Base-by-base conservation (phyloP, 345 rosid species). In the Schrenkiella parvula region DNA sequence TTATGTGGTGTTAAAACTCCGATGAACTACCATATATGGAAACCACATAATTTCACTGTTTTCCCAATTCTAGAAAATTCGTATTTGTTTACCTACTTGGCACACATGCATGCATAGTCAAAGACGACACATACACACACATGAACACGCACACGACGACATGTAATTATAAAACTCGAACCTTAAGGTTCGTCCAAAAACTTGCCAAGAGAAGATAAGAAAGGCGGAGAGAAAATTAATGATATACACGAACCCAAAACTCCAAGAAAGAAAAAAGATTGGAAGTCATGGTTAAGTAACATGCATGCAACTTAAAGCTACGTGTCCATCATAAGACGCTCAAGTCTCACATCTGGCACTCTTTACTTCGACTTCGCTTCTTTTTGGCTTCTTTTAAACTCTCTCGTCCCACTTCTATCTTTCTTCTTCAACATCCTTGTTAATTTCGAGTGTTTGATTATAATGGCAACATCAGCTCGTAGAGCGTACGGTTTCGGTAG, bases 381-480 rank as follows among this genome's bases (percentile, higher is more conserved):
- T 11, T 59, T 66, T 74, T 74, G 68, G 70, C 53, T 62, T 76
- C 74, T 46, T 78, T 72, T 66, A 66, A 78, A 52, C 38, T 61
- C 62, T 46, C 65, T 68, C 51, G 42, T 53, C 6, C 17, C 22
- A 34, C 26, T 19, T 56, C 57, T 43, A 42, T 43, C 54, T 32
- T 12, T 69, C 43, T 35, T 60, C 59, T n/a, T 52, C 59, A 62
- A 47, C 12, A 14, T 47, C 17, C 8, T 42, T 37, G 44, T 60
- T 35, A 15, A 70, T 47, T 25, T 8, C 1, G 8, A 50, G 55
- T 64, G 39, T 54, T 57, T 53, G 71, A 46, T 38, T 9, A 44
- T 1, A 71, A 77, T 77, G 80, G 80, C 80, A 64, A 72, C 80
- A 60, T 77, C 78, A 50, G 63, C 75, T 73, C 75, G 75, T 55